Percentiles rank a stretch among this genome's conserved stretches.
Conservation (phyloP, 2,329 filamentous ascomycete species). For the Fusarium kyushuense region DNA sequence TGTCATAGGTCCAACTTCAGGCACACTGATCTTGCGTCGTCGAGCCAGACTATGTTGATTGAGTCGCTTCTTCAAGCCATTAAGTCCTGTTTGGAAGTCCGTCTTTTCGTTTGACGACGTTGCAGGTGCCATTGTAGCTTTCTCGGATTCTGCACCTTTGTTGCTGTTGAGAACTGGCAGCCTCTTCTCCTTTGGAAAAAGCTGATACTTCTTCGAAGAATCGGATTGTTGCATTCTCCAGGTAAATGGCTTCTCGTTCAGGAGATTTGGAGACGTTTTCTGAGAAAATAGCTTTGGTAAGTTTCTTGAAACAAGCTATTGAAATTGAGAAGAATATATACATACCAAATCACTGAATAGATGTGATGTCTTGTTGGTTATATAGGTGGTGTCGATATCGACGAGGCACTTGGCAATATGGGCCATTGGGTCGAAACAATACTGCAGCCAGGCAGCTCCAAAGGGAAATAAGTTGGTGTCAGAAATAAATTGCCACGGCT, state of each 20-base stretch:
- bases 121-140: conserved; percentile 60
- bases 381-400: conserved; percentile 62
- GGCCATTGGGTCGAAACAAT: conserved; percentile 62
- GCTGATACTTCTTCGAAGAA: conserved; percentile 67
- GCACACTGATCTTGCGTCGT: conserved; percentile 72
- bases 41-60: conserved; percentile 69
- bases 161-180: conserved; percentile 55
- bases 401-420: conserved; percentile 72
- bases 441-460: conserved; percentile 37
- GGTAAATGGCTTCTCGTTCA: conserved; percentile 63
- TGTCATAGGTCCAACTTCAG: conserved; percentile 75
- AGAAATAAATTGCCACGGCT: conserved; percentile 43
- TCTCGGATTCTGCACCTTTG: conserved; percentile 66
- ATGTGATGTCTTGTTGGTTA: conserved; percentile 63
- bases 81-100: conserved; percentile 54
- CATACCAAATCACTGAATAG: conserved; percentile 60
- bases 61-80: conserved; percentile 63
- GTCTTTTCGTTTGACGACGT: conserved; percentile 56
- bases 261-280: conserved; percentile 47
- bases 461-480: conserved; percentile 43
- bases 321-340: conserved; percentile 20
- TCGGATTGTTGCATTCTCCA: conserved; percentile 72
- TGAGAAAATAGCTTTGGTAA: conserved; percentile 36
- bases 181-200: conserved; percentile 68
- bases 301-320: conserved; percentile 13